phyloP scores from a whole-genome alignment of 441 rosid genomes.

The Lepidium campestre region DNA sequence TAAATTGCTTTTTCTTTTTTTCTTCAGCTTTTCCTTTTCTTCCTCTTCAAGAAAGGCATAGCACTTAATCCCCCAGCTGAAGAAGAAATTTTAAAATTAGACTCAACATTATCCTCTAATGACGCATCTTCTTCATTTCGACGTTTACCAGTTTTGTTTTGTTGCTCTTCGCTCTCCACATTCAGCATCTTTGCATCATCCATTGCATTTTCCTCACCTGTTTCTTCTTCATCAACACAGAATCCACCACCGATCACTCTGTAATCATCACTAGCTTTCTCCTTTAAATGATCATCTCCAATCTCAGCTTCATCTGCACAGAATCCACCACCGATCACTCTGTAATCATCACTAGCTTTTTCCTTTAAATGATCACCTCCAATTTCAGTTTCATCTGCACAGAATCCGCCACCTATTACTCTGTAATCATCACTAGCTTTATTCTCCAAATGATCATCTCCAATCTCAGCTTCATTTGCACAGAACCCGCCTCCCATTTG shows the following conservation, averaged over 20 bases:
- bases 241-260: conserved; percentile 65
- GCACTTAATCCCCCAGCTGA: conserved; percentile 44
- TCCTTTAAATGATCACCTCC: conserved; percentile 27
- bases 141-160: conserved; percentile 8
- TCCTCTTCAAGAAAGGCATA: conserved; percentile 75
- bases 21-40: conserved; percentile 49
- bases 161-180: conserved; percentile 13
- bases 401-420: conserved; percentile 44
- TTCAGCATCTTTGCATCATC: background rate
- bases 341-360: conserved; percentile 37
- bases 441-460: conserved; percentile 24
- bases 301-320: conserved; percentile 53
- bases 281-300: no score
- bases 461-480: conserved; percentile 40
- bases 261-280: conserved; percentile 43
- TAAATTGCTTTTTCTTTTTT: background rate
- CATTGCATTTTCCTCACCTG: conserved; percentile 19
- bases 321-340: conserved; percentile 65
- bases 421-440: conserved; percentile 5
- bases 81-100: conserved; percentile 11
- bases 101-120: conserved; percentile 13
- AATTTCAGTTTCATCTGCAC: conserved; percentile 40
- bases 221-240: conserved; percentile 51
- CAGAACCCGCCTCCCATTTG: conserved; percentile 53
- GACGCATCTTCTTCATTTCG: conserved; percentile 2